These are phyloP conservation scores for Neonectria faginata DNA, from an alignment of 2,329 filamentous ascomycete species.

Conservation along the genomic window DNA sequence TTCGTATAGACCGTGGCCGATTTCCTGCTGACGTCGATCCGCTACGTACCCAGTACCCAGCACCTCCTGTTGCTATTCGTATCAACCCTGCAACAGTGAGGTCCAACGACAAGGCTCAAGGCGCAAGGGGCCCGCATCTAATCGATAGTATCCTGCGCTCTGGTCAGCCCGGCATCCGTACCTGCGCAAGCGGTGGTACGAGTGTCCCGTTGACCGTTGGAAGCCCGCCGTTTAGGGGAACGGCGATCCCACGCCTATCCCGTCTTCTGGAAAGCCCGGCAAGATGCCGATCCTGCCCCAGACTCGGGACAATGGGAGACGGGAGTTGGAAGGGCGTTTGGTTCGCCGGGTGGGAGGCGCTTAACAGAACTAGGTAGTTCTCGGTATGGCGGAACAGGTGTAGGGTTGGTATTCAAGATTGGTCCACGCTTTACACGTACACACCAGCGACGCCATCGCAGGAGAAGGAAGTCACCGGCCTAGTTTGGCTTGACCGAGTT, in stretches of 20 bases:
- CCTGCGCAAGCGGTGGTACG: conserved; percentile 42
- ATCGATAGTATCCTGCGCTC: conserved; percentile 35
- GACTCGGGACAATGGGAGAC: conserved; percentile 16
- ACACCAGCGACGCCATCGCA: background rate
- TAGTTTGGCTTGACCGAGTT: background rate
- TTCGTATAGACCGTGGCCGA: conserved; percentile 26
- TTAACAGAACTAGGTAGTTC: background rate
- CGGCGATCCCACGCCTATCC: conserved; percentile 22
- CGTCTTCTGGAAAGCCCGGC: conserved; percentile 14
- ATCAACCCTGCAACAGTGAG: conserved; percentile 22
- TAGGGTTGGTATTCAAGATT: background rate
- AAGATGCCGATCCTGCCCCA: conserved; percentile 18
- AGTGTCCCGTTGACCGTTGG: conserved; percentile 34
- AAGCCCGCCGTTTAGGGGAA: conserved; percentile 13
- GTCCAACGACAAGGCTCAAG: conserved; percentile 12
- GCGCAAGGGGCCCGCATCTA: conserved; percentile 21
- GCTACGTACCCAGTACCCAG: conserved; percentile 3
- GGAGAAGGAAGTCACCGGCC: background rate
- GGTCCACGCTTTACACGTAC: no score
- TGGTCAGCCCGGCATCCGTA: conserved; percentile 39
- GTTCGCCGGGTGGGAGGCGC: conserved; percentile 2
- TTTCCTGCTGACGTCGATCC: conserved; percentile 31
- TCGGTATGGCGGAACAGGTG: background rate
- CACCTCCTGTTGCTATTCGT: conserved; percentile 28
- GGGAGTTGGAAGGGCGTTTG: conserved; percentile 15